Percentiles rank a stretch among this genome's conserved stretches.
These are phyloP conservation scores for Fusarium falciforme DNA, from an alignment of 2,329 filamentous ascomycete species.

Conservation along the genomic window DNA sequence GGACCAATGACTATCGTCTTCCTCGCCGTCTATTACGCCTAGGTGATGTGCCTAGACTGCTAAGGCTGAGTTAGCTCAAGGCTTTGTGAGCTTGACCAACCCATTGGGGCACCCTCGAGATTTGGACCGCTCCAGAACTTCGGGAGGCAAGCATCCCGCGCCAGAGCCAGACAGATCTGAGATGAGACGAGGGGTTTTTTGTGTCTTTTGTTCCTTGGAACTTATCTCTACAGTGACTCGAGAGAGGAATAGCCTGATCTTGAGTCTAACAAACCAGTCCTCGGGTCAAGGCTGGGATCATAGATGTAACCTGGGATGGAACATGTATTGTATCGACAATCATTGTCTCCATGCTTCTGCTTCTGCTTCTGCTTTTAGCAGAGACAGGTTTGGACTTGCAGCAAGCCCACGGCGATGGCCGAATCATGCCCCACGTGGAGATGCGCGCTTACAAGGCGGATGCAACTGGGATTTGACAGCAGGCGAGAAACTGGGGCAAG, in stretches of 20 bases:
- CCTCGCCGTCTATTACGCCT: conserved; percentile 8
- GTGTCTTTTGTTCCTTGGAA: not conserved
- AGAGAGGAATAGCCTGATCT: not conserved
- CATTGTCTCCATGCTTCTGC: not conserved
- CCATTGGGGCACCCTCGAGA: conserved; percentile 18
- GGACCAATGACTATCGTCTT: conserved; percentile 21
- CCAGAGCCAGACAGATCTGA: not conserved
- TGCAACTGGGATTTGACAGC: conserved; percentile 22
- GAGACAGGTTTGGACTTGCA: not conserved
- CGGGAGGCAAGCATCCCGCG: conserved; percentile 16
- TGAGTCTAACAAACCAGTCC: conserved; percentile 10
- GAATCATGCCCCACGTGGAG: conserved; percentile 43
- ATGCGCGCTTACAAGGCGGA: conserved; percentile 38
- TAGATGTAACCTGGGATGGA: conserved; percentile 9
- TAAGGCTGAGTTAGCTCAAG: conserved; percentile 26
- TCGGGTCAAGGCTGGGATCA: not conserved
- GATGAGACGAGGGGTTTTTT: conserved; percentile 23
- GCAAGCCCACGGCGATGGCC: conserved; percentile 36
- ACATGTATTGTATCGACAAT: conserved; percentile 26
- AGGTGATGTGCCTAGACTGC: conserved; percentile 5
- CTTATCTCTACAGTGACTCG: not conserved
- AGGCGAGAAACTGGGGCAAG: conserved; percentile 1
- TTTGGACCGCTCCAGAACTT: conserved; percentile 41
- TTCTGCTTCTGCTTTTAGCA: not conserved
- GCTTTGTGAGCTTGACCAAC: conserved; percentile 23